These are phyloP conservation scores for Postia placenta DNA, from an alignment of 768 basidiomycete species.

Conservation along the genomic window DNA sequence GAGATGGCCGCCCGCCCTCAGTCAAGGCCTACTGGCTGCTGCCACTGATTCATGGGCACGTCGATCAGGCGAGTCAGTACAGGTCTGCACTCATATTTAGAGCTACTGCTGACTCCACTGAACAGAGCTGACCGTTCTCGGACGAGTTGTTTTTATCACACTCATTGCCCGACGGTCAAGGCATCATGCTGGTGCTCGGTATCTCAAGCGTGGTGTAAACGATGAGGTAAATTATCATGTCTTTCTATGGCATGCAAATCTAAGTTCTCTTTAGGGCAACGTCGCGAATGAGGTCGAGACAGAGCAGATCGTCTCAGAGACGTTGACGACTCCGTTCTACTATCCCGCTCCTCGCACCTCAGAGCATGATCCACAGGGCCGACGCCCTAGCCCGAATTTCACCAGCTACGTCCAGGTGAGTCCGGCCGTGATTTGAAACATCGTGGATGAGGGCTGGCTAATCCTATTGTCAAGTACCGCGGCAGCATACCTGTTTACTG, in stretches of 20 bases:
- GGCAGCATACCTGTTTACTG: constrained; percentile 96
- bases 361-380: constrained; percentile 22
- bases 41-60: constrained; percentile 91
- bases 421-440: background rate
- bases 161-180: constrained; percentile 93
- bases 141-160: constrained; percentile 86
- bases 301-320: constrained; percentile 93
- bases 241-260: background rate
- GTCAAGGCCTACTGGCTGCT: constrained; percentile 77
- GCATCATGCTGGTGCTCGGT: constrained; percentile 93
- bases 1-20: constrained; percentile 29
- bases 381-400: constrained; percentile 75
- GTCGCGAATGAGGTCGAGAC: constrained; percentile 99
- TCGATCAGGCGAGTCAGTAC: constrained; percentile 93
- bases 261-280: constrained; percentile 57
- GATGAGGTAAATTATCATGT: constrained; percentile 58
- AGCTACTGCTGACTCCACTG: background rate
- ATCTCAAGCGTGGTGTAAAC: constrained; percentile 90
- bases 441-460: background rate
- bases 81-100: background rate
- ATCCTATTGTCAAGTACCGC: constrained; percentile 50
- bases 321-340: constrained; percentile 85
- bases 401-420: constrained; percentile 90
- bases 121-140: constrained; percentile 86
- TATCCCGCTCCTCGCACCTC: constrained; percentile 45